phyloP scores from a whole-genome alignment of 2,329 filamentous ascomycete genomes.

The Cercospora zeina region DNA sequence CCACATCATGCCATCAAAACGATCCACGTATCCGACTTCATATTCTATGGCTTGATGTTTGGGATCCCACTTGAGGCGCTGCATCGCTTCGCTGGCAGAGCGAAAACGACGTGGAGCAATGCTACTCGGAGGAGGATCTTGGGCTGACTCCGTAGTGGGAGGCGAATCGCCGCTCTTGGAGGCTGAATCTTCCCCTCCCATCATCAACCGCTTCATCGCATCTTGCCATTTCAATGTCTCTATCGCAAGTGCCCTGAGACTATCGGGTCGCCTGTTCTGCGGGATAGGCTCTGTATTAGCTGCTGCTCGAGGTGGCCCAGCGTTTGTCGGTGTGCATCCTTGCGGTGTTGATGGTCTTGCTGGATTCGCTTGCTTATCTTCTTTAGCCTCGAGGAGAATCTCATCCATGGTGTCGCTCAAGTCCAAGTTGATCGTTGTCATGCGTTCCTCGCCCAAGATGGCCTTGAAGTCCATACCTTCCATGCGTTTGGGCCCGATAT shows the following conservation, averaged over 20 bases:
- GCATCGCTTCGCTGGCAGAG: constrained; percentile 20
- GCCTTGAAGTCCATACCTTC: constrained; percentile 3
- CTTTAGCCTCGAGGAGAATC: background rate
- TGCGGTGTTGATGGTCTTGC: constrained; percentile 1
- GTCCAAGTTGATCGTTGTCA: constrained; percentile 4
- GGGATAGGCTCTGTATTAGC: background rate
- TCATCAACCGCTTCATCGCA: background rate
- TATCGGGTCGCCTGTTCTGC: constrained; percentile 1
- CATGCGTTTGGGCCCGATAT: background rate
- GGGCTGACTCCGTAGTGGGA: background rate
- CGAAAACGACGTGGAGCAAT: constrained; percentile 10
- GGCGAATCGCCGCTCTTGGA: background rate
- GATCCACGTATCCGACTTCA: constrained; percentile 56
- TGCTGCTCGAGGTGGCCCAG: background rate
- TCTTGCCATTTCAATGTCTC: background rate
- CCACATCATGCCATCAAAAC: constrained; percentile 53
- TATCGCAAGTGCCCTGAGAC: background rate
- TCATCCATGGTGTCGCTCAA: background rate
- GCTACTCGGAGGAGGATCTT: background rate
- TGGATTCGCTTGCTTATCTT: constrained; percentile 1
- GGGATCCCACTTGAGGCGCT: constrained; percentile 51
- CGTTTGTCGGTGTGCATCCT: background rate
- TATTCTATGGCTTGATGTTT: constrained; percentile 35
- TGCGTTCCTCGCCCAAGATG: constrained; percentile 11
- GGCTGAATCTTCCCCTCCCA: background rate